Conservation (phyloP, 2,329 filamentous ascomycete species). For the Neofusicoccum kwambonambiense region DNA sequence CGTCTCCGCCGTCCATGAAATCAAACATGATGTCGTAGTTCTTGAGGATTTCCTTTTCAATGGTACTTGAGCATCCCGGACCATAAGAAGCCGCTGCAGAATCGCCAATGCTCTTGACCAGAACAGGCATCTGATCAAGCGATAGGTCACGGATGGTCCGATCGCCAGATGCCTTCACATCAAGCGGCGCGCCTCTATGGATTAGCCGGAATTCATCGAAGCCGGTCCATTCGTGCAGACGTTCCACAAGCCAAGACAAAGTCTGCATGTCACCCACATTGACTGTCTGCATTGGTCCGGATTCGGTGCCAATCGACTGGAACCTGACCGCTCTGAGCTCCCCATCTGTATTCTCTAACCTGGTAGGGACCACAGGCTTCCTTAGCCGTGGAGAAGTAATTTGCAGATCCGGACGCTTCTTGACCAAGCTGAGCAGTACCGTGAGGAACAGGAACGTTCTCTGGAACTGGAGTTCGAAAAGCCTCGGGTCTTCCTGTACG, state of each 20-base stretch:
- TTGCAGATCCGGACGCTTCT: not conserved
- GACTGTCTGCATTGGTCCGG: slow-evolving; percentile 60
- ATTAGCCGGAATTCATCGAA: slow-evolving; percentile 76
- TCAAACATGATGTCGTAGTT: slow-evolving; percentile 84
- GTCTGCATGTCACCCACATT: slow-evolving; percentile 71
- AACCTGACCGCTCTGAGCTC: slow-evolving; percentile 68
- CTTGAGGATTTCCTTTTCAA: slow-evolving; percentile 76
- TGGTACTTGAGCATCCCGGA: slow-evolving; percentile 28
- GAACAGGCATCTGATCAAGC: slow-evolving; percentile 41
- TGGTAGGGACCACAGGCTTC: slow-evolving; percentile 42
- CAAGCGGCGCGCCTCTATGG: slow-evolving; percentile 53
- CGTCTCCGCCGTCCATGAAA: slow-evolving; percentile 68
- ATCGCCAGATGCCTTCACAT: slow-evolving; percentile 40
- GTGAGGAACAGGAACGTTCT: slow-evolving; percentile 37
- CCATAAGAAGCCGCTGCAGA: not conserved
- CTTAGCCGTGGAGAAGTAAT: not conserved
- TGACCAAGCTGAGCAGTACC: slow-evolving; percentile 24
- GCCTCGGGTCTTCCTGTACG: not conserved
- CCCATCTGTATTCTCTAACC: slow-evolving; percentile 58
- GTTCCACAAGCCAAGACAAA: slow-evolving; percentile 55
- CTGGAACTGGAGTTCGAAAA: slow-evolving; percentile 27
- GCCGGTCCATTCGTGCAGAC: slow-evolving; percentile 66
- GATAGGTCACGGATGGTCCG: slow-evolving; percentile 67
- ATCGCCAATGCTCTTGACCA: not conserved
- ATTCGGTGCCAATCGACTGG: slow-evolving; percentile 66